Evolutionary conservation across 352 stramenopile genomes (phyloP), one percentile per base, ranked within the genome.

Genomic region (Phytophthora uliginosa): DNA sequence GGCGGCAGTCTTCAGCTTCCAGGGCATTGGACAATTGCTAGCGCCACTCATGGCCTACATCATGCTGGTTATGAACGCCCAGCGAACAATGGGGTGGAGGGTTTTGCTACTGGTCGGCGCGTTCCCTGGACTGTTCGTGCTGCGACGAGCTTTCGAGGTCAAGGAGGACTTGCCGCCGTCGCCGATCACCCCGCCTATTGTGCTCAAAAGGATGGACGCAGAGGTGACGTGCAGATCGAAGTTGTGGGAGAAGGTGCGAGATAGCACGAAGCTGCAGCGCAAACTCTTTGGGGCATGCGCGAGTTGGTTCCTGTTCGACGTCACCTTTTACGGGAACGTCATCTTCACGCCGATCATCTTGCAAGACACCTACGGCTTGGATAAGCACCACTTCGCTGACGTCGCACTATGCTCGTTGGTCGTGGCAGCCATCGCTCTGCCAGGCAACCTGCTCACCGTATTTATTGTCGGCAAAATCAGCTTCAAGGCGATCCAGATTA

Each of bases 271-370:
- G 17, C 54, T 92, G n/a, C 71, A 79, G 15, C 76, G 65, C 17
- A 94, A 85, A 59, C 79, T 93, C 22, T 78, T 97, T 20, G 94
- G 94, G 22, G 94, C 93, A 1, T 81, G 82, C n/a, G 67, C 89
- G 13, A 90, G 85, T n/a, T 98, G 94, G 94, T 98, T 98, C 69
- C 77, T 98, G 12, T 98, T 98, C 66, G 94, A 98, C 78, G 83
- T 98, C 34, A 88, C 88, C 8, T 98, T 97, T 54, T 98, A 98
- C 70, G 92, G 86, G 36, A 97, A 98, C 69, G 77, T 94, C 47
- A 86, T 98, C 63, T 98, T 98, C 72, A 94, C 88, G 45, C 87
- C 90, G 2, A 89, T 92, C 48, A 92, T 97, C 61, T 56, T 97
- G 9, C 73, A 92, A 60, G 86, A 92, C 66, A 87, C 85, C 8